Evolutionary conservation across 2,329 filamentous ascomycete genomes (phyloP).

Genomic region (Onygenales sp.): DNA sequence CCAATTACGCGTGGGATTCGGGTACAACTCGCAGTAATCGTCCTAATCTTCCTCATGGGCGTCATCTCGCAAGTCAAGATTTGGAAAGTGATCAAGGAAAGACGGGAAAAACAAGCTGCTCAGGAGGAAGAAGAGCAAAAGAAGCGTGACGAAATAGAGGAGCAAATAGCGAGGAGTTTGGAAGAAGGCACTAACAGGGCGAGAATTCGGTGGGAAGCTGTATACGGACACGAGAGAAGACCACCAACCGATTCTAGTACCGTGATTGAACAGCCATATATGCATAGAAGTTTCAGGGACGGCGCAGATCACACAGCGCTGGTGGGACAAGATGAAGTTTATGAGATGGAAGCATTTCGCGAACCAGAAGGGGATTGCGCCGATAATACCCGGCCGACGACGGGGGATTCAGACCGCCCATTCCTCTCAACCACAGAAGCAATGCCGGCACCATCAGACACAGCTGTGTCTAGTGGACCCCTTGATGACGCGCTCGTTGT

Average conservation of each 20-base stretch:
- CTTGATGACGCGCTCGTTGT: not conserved
- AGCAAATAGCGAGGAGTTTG: conserved; percentile 55
- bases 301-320: not conserved
- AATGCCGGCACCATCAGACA: not conserved
- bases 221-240: conserved; percentile 56
- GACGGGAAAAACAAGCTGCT: conserved; percentile 37
- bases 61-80: conserved; percentile 76
- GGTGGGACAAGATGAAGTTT: not conserved
- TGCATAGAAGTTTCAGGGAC: not conserved
- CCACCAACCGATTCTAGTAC: conserved; percentile 27
- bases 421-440: not conserved
- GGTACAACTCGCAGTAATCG: conserved; percentile 69
- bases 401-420: not conserved
- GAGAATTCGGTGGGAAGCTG: conserved; percentile 60
- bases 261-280: conserved; percentile 7
- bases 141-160: conserved; percentile 54
- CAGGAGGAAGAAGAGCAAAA: conserved; percentile 45
- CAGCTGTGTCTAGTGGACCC: not conserved
- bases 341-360: not conserved
- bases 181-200: conserved; percentile 38
- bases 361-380: not conserved
- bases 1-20: conserved; percentile 78
- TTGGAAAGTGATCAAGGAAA: conserved; percentile 65
- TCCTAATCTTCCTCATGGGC: conserved; percentile 66
- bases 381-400: not conserved